Conservation (phyloP, 1,284 basidiomycete species). For the Ganoderma sp. region DNA sequence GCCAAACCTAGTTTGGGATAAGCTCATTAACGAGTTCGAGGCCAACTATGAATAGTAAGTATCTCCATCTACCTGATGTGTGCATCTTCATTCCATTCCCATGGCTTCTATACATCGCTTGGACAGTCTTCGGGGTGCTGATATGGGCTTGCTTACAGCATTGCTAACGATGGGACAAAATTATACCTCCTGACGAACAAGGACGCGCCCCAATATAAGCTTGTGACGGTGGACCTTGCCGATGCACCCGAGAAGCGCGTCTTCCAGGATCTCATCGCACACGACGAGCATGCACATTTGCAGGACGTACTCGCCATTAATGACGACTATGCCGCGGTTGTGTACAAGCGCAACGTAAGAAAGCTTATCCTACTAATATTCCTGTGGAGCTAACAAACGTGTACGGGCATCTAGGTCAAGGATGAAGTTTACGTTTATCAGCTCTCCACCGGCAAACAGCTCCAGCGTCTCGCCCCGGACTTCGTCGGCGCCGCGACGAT, state of each 20-base stretch:
- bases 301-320: slow-evolving; percentile 59
- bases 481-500: slow-evolving; percentile 75
- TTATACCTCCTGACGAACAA: slow-evolving; percentile 74
- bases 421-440: slow-evolving; percentile 83
- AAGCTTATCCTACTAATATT: background rate
- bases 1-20: slow-evolving; percentile 71
- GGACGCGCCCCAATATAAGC: slow-evolving; percentile 68
- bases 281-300: slow-evolving; percentile 70
- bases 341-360: slow-evolving; percentile 78
- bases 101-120: background rate
- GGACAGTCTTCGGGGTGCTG: background rate
- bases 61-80: background rate
- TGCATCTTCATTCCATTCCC: background rate
- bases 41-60: slow-evolving; percentile 68
- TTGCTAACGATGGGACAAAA: slow-evolving; percentile 70
- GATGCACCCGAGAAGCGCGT: slow-evolving; percentile 48
- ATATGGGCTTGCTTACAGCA: slow-evolving; percentile 44
- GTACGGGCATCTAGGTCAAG: slow-evolving; percentile 58
- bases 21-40: slow-evolving; percentile 68
- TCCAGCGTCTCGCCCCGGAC: slow-evolving; percentile 66
- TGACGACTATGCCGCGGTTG: slow-evolving; percentile 64
- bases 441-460: slow-evolving; percentile 57
- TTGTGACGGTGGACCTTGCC: slow-evolving; percentile 70
- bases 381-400: background rate
- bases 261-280: slow-evolving; percentile 72